phyloP scores from a whole-genome alignment of 2,329 filamentous ascomycete genomes.

The Alternaria metachromatica region DNA sequence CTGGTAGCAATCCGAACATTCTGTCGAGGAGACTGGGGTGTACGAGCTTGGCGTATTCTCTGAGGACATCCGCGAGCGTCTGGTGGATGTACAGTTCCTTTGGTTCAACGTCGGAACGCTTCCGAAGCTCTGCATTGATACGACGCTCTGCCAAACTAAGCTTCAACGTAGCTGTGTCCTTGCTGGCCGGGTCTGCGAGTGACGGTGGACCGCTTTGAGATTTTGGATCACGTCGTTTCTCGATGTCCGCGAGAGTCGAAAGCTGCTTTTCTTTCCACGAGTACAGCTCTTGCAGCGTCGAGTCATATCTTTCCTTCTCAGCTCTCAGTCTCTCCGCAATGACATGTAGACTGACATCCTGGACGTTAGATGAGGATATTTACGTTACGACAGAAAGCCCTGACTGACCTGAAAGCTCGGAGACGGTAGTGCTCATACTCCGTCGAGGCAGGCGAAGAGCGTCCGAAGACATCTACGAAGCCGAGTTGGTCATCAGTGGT shows the following conservation, averaged over 20 bases:
- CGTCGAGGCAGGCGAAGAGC: neutral
- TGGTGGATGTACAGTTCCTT: neutral
- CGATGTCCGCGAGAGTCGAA: neutral
- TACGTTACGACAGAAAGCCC: neutral
- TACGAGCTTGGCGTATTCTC: neutral
- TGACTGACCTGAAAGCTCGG: neutral
- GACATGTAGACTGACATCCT: neutral
- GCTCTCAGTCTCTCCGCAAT: neutral
- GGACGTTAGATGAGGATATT: neutral
- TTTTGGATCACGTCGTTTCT: neutral
- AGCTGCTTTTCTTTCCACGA: neutral
- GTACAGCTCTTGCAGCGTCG: neutral
- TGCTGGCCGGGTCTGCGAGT: neutral
- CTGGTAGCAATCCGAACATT: neutral
- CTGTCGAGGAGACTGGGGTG: neutral
- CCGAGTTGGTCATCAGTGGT: neutral
- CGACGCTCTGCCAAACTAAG: neutral
- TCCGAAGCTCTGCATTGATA: neutral
- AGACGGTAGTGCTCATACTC: neutral
- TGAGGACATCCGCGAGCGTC: neutral
- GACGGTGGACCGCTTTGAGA: neutral
- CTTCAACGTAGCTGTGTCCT: neutral
- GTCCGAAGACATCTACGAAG: neutral
- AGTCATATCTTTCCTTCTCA: neutral
- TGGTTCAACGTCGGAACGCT: neutral